These are phyloP conservation scores for Sarocladiaceae sp. DNA, from an alignment of 2,329 filamentous ascomycete species.

Conservation along the genomic window DNA sequence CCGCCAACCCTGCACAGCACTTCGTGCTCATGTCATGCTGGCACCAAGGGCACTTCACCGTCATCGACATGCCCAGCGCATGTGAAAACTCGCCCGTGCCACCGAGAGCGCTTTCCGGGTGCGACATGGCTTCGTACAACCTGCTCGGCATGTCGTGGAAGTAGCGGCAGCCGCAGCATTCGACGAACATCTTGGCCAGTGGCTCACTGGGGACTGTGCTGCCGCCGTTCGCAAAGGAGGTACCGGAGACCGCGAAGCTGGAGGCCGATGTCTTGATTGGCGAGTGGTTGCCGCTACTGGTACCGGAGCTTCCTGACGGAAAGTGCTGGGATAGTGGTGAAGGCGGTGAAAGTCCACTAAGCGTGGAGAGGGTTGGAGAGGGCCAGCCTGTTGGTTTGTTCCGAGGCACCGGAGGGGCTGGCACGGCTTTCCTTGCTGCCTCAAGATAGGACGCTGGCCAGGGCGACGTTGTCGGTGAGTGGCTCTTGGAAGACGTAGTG, in stretches of 20 bases:
- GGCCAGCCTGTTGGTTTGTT: slow-evolving; percentile 18
- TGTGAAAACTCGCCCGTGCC: slow-evolving; percentile 41
- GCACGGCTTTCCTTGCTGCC: slow-evolving; percentile 15
- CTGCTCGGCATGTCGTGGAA: slow-evolving; percentile 61
- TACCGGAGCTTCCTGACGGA: background rate
- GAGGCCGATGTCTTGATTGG: slow-evolving; percentile 1
- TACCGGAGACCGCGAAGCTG: background rate
- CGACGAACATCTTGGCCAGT: slow-evolving; percentile 57
- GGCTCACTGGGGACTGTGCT: slow-evolving; percentile 25
- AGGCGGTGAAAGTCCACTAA: slow-evolving; percentile 2
- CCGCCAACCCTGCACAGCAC: slow-evolving; percentile 64
- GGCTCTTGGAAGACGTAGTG: slow-evolving; percentile 16
- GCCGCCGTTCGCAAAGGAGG: background rate
- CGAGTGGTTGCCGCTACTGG: background rate
- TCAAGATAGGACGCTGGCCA: slow-evolving; percentile 16
- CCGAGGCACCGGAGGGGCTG: slow-evolving; percentile 9
- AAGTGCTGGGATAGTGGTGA: slow-evolving; percentile 4
- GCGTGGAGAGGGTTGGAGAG: slow-evolving; percentile 1
- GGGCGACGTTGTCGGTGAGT: slow-evolving; percentile 10
- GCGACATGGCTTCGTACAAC: slow-evolving; percentile 59
- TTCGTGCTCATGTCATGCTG: slow-evolving; percentile 61
- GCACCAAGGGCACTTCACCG: slow-evolving; percentile 66
- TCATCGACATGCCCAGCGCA: slow-evolving; percentile 51
- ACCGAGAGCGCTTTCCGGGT: slow-evolving; percentile 45
- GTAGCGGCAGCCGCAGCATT: slow-evolving; percentile 58